phyloP scores from a whole-genome alignment of 805 yeast species.

The Scheffersomyces stipitis region DNA sequence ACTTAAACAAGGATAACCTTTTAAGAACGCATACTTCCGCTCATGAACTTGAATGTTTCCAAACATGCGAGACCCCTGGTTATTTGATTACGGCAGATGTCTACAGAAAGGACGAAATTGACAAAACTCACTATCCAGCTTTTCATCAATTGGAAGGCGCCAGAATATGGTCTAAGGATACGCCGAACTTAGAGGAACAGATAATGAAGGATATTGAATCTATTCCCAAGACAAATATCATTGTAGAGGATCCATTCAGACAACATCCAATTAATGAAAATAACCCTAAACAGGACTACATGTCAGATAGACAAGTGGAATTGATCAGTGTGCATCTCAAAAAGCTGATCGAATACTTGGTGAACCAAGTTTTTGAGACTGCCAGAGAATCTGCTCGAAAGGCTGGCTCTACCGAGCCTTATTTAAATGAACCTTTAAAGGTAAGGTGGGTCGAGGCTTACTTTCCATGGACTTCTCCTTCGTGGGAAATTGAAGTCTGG shows the following conservation, averaged over 20 bases:
- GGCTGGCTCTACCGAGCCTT: constrained; percentile 59
- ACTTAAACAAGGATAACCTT: constrained; percentile 68
- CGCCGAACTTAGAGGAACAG: constrained; percentile 41
- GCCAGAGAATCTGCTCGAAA: constrained; percentile 62
- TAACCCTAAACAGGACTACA: constrained; percentile 81
- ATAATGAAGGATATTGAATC: constrained; percentile 53
- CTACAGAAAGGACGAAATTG: constrained; percentile 92
- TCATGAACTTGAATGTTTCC: constrained; percentile 87
- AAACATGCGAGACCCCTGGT: constrained; percentile 68
- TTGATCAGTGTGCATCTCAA: constrained; percentile 77
- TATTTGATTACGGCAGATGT: constrained; percentile 95
- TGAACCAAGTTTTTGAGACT: constrained; percentile 75
- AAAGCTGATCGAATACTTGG: constrained; percentile 79
- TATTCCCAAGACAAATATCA: constrained; percentile 66
- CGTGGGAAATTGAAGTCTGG: constrained; percentile 98
- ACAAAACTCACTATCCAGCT: constrained; percentile 93
- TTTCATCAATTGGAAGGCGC: constrained; percentile 99
- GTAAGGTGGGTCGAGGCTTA: constrained; percentile 94
- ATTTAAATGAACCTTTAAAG: constrained; percentile 70
- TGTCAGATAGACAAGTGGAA: constrained; percentile 67
- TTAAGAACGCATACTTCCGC: constrained; percentile 96
- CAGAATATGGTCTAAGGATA: constrained; percentile 67
- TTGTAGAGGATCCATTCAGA: constrained; percentile 70
- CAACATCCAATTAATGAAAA: constrained; percentile 48
- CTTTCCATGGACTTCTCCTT: constrained; percentile 98